Conservation (phyloP, 805 yeast genomes). For the Candida krabiensis region DNA sequence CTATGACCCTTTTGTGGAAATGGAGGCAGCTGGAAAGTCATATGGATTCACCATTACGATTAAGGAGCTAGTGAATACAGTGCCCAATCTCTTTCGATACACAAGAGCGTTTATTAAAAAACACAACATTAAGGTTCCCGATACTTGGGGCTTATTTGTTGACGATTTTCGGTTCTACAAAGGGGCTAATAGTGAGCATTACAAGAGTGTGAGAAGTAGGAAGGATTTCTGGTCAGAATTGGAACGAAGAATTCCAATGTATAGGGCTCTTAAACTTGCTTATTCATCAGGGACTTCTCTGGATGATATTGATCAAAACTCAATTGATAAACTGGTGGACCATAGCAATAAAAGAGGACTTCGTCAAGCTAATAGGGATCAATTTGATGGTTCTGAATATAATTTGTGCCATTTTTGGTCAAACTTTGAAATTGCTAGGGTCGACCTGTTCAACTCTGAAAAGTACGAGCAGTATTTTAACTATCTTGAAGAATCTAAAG, state of each 20-base stretch:
- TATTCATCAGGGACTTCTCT: conserved; percentile 10
- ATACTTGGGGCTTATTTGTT: conserved; percentile 69
- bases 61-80: conserved; percentile 75
- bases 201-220: conserved; percentile 22
- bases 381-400: conserved; percentile 65
- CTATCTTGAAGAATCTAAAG: conserved; percentile 68
- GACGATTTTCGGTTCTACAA: conserved; percentile 38
- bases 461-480: conserved; percentile 68
- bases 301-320: conserved; percentile 28
- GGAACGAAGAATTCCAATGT: conserved; percentile 26
- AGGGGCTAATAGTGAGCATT: conserved; percentile 33
- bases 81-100: conserved; percentile 75
- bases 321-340: conserved; percentile 38
- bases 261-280: conserved; percentile 20
- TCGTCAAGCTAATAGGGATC: conserved; percentile 45
- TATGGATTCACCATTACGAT: conserved; percentile 86
- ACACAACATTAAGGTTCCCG: conserved; percentile 48
- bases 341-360: conserved; percentile 36
- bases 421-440: conserved; percentile 86
- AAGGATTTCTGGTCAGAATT: conserved; percentile 29
- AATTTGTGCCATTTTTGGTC: conserved; percentile 91
- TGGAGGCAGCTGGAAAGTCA: conserved; percentile 66
- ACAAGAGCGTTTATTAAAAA: conserved; percentile 63
- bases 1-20: conserved; percentile 85
- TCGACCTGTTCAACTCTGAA: conserved; percentile 68